Evolutionary conservation across 306 rosid species (phyloP).

Genomic region (Gillenia trifoliata): DNA sequence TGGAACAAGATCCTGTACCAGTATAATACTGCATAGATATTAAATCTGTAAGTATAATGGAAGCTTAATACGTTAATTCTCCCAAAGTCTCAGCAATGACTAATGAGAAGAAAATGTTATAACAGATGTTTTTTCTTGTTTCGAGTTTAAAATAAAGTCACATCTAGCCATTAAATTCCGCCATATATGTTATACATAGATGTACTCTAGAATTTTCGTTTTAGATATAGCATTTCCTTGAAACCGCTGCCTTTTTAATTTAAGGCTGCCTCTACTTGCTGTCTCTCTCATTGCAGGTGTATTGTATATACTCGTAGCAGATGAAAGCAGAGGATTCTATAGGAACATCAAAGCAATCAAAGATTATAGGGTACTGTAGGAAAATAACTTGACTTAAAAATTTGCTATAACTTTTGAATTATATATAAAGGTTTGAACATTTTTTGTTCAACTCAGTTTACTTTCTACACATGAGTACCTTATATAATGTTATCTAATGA

Average conservation of each 20-base stretch:
- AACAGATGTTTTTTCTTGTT: not conserved
- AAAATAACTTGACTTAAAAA: not conserved
- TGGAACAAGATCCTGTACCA: constrained; percentile 52
- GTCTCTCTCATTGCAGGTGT: constrained; percentile 2
- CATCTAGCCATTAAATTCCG: too few relatives aligned
- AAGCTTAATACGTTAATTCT: not conserved
- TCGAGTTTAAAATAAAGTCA: too few relatives aligned
- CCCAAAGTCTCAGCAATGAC: not conserved
- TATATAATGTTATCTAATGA: not conserved
- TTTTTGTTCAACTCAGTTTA: not conserved
- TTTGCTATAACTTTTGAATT: not conserved
- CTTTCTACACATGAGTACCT: not conserved
- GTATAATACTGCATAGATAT: constrained; percentile 27
- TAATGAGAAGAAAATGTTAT: not conserved
- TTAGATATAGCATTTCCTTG: not conserved
- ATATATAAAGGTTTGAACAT: not conserved
- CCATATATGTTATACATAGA: too few relatives aligned
- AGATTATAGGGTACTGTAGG: not conserved
- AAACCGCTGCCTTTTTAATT: not conserved
- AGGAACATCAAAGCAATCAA: not conserved
- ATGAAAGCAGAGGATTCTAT: not conserved
- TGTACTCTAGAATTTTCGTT: too few relatives aligned
- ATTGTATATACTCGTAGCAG: not conserved
- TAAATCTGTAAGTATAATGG: not conserved
- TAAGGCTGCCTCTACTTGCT: not conserved